Evolutionary conservation across 2,329 filamentous ascomycete genomes (phyloP).

Genomic region (Beauveria sp.): DNA sequence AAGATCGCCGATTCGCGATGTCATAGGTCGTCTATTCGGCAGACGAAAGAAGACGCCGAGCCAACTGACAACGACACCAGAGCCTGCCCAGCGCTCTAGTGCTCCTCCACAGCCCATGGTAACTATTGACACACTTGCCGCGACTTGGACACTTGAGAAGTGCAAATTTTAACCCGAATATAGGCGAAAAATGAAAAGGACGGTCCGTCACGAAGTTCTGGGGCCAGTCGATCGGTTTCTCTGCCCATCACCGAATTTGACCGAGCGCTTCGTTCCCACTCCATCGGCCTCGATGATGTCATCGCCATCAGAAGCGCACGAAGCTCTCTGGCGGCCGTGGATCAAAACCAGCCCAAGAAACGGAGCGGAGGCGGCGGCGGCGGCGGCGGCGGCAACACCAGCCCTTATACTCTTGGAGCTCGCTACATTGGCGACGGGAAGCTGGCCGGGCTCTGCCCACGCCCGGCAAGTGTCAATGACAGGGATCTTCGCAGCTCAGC

Average conservation of each 20-base stretch:
- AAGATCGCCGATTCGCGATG: slow-evolving; percentile 49
- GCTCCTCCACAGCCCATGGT: background rate
- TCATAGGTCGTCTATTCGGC: slow-evolving; percentile 51
- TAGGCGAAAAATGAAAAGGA: background rate
- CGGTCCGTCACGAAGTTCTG: background rate
- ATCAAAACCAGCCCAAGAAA: slow-evolving; percentile 29
- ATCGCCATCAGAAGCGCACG: slow-evolving; percentile 45
- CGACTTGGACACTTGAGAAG: background rate
- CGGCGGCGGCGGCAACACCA: slow-evolving; percentile 9
- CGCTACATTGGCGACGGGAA: slow-evolving; percentile 28
- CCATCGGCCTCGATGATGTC: slow-evolving; percentile 48
- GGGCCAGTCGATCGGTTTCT: slow-evolving; percentile 46
- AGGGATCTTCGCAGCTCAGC: slow-evolving; percentile 27
- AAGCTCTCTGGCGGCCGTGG: slow-evolving; percentile 41
- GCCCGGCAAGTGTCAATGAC: slow-evolving; percentile 53
- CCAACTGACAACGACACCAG: slow-evolving; percentile 9
- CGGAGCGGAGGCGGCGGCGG: slow-evolving; percentile 12
- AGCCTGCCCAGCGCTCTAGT: slow-evolving; percentile 1
- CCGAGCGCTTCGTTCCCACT: slow-evolving; percentile 53
- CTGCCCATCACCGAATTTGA: slow-evolving; percentile 54
- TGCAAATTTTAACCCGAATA: background rate
- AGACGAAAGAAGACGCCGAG: slow-evolving; percentile 43
- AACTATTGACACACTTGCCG: slow-evolving; percentile 11
- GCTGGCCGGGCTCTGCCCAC: slow-evolving; percentile 48
- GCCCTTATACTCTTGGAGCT: slow-evolving; percentile 14